A percentile compares a stretch with the other conserved stretches of the same genome.
phyloP scores from a whole-genome alignment of 768 basidiomycete genomes.

The Heimioporus sp. region DNA sequence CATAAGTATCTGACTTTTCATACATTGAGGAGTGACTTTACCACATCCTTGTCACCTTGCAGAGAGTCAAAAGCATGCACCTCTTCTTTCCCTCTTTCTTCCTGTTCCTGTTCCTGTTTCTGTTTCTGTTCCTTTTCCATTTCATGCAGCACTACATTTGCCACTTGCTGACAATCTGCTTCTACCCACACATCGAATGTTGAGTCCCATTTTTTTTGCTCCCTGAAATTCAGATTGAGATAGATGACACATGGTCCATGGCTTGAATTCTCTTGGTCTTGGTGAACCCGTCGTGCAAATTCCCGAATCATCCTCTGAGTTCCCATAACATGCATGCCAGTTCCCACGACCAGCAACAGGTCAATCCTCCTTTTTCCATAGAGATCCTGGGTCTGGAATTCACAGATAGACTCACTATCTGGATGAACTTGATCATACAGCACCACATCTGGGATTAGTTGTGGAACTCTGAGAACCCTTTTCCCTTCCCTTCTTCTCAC shows the following conservation, averaged over 20 bases:
- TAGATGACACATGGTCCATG: neutral
- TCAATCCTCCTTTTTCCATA: neutral
- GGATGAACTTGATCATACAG: neutral
- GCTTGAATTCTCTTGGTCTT: neutral
- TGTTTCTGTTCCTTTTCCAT: neutral
- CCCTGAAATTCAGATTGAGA: neutral
- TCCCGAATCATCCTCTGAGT: slow-evolving; percentile 5
- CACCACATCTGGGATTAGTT: neutral
- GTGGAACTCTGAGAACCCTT: neutral
- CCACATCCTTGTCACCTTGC: too few species aligned
- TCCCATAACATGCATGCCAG: slow-evolving; percentile 9
- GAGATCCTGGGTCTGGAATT: slow-evolving; percentile 5
- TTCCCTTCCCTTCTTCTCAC: neutral
- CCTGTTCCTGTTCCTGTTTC: neutral
- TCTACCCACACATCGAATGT: neutral
- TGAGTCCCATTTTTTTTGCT: neutral
- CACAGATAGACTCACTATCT: neutral
- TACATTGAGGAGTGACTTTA: too few species aligned
- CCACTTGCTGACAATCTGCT: neutral
- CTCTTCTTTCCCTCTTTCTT: too few species aligned
- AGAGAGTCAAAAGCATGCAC: too few species aligned
- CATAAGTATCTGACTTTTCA: too few species aligned
- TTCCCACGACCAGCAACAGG: slow-evolving; percentile 8
- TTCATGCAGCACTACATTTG: neutral
- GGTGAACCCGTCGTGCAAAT: neutral